Base-by-base conservation (phyloP, 225 moss, liverwort and hornwort genomes). In the Ulota crispa region DNA sequence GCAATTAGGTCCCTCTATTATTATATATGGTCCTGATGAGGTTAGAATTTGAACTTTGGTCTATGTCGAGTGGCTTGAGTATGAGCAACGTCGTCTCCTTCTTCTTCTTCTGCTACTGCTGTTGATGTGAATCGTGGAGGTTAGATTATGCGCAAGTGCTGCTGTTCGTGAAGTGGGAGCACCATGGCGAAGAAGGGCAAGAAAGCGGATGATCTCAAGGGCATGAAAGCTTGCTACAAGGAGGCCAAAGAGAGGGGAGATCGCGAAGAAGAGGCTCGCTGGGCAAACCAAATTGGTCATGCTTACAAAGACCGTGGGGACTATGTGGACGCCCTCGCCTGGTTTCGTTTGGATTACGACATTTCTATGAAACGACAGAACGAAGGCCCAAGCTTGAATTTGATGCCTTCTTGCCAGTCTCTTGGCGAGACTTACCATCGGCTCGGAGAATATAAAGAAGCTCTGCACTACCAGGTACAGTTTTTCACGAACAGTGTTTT, bases 221-320 rank as follows among this genome's bases (percentile, higher is more conserved):
- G 79, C 20, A 88, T 95, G 89, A 91, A 91, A 47, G 43, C 83
- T 24, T 91, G 87, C 82, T 99, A 86, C 78, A 88, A 57, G 81
- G 90, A 80, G 75, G 94, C 98, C 14, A 90, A 84, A 81, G 86
- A 85, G 26, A 90, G 15, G 28, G 98, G 98, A 15, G 98, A 99
- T 81, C 89, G 88, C 27, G 92, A 91, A 67, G 98, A 99, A 75
- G 90, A 93, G 87, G 96, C 98, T 30, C 91, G 91, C 77, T 99
- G 98, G 98, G 98, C 98, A 2, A 99, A 99, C 70, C 92, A 95
- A 82, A 92, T 99, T 63, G 98, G 98, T 26, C 92, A 99, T 78
- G 88, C 91, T 26, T 93, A 65, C 69, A 96, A 99, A 84, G 93
- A 96, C 50, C 85, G 88, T n/a, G 98, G 94, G 11, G 96, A 90